These are phyloP conservation scores for Friedmanniomyces simplex DNA, from an alignment of 495 filamentous ascomycete genomes.

Conservation along the genomic window DNA sequence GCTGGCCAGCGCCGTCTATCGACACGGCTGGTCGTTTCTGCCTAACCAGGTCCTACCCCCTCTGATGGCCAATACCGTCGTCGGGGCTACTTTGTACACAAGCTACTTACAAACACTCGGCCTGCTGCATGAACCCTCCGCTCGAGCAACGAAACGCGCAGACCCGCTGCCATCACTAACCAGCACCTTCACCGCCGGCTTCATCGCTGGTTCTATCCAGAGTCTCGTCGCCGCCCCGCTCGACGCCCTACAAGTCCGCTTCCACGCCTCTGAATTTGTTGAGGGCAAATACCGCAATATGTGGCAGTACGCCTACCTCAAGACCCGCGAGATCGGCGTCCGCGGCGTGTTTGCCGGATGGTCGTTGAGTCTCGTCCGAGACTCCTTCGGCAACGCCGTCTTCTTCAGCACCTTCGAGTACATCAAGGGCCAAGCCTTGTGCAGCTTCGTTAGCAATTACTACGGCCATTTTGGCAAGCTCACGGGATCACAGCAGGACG, in stretches of 20 bases:
- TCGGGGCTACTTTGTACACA: constrained; percentile 80
- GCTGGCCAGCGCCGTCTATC: constrained; percentile 64
- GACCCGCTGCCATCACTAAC: constrained; percentile 61
- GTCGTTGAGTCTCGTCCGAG: constrained; percentile 66
- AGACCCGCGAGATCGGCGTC: constrained; percentile 66
- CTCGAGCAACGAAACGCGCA: constrained; percentile 53
- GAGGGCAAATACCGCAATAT: constrained; percentile 62
- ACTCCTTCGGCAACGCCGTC: constrained; percentile 67
- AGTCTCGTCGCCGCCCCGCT: constrained; percentile 73
- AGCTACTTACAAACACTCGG: constrained; percentile 75
- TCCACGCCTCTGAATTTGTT: constrained; percentile 59
- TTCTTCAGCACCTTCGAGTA: constrained; percentile 86
- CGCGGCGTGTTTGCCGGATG: constrained; percentile 78
- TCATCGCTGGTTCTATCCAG: constrained; percentile 66
- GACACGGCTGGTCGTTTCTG: constrained; percentile 76
- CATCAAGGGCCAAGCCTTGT: constrained; percentile 76
- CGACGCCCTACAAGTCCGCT: constrained; percentile 77
- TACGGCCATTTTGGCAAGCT: constrained; percentile 46
- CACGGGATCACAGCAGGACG: constrained; percentile 6
- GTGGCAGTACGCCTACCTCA: constrained; percentile 67
- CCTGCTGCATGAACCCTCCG: constrained; percentile 59
- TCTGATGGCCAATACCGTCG: constrained; percentile 67
- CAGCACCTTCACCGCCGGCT: constrained; percentile 65
- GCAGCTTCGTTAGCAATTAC: constrained; percentile 64
- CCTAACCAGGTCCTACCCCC: constrained; percentile 83